Base-by-base conservation (phyloP, 345 rosid genomes). In the Ailanthus altissimus region DNA sequence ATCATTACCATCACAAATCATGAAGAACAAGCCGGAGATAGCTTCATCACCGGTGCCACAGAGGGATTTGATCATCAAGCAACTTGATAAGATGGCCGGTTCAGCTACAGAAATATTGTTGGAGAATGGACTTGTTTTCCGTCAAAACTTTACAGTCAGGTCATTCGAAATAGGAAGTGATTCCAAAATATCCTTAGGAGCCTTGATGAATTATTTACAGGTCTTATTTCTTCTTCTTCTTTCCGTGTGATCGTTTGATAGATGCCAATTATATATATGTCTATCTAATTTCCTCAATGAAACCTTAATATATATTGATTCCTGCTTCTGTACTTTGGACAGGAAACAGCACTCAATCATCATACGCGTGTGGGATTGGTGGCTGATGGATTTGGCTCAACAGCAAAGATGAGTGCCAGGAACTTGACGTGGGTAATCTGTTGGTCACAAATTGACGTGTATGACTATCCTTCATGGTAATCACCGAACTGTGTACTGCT, bases 301-400 rank as follows among this genome's bases (percentile, higher is more conserved):
- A n/a, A n/a, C n/a, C n/a, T n/a, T n/a, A n/a, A n/a, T n/a, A n/a
- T n/a, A n/a, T n/a, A n/a, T n/a, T 51, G 6, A 51, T 51, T 51
- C 56, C n/a, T 51, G 60, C 20, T 12, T 40, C 42, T 43, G 5
- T 16, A 11, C 1, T 47, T 32, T 73, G 28, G 68, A 65, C 43
- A 85, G 86, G 88, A 81, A 11, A 79, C 81, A 5, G 56, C 74
- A 18, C 67, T 83, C 7, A 81, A 79, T 62, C 85, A 85, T 68
- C 9, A 0, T 2, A 74, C 46, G 66, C 32, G 25, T 15, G 2
- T 50, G 2, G 80, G 82, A 23, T 1, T 79, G 28, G 2, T 51
- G 9, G 84, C 63, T 0, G 76, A 79, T 59, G 88, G 85, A 3
- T 76, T 81, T 45, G 86, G 84, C 21, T 70, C 68, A 43, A 74